Conservation (phyloP, 2,329 filamentous ascomycete species). For the Apiospora sp. region DNA sequence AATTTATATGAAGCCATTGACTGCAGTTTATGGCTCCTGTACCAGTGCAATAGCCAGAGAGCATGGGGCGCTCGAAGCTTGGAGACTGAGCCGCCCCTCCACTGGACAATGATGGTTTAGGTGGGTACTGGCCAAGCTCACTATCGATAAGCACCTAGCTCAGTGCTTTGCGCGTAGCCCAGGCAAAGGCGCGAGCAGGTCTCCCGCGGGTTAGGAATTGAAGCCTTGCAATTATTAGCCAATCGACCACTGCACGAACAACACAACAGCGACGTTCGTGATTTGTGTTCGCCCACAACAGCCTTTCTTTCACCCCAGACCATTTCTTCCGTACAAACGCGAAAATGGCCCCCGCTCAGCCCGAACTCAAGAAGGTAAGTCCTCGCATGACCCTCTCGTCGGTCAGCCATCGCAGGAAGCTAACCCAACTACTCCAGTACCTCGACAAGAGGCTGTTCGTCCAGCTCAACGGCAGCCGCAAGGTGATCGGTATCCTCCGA, state of each 20-base stretch:
- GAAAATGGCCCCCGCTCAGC: slow-evolving; percentile 97
- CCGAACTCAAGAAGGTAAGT: slow-evolving; percentile 94
- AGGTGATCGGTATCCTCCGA: slow-evolving; percentile 91
- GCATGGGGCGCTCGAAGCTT: no score
- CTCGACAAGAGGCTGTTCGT: slow-evolving; percentile 99
- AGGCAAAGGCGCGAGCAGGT: slow-evolving; percentile 7
- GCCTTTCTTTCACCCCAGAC: background rate
- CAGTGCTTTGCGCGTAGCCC: background rate
- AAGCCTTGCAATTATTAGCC: slow-evolving; percentile 13
- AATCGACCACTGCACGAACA: slow-evolving; percentile 2
- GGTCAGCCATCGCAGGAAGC: background rate
- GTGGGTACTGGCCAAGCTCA: background rate
- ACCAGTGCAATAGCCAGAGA: no score
- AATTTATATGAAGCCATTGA: no score
- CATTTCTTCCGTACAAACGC: slow-evolving; percentile 23
- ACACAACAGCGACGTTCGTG: background rate
- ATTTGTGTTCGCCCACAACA: background rate
- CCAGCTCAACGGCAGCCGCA: slow-evolving; percentile 96
- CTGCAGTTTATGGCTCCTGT: no score
- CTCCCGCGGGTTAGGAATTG: background rate
- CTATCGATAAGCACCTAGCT: slow-evolving; percentile 8
- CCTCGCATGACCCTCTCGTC: background rate
- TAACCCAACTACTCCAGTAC: slow-evolving; percentile 69
- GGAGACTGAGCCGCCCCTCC: background rate
- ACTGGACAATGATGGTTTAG: background rate